These are phyloP conservation scores for Arxiozyma heterogenica DNA, from an alignment of 1,139 yeast genomes.

Conservation along the genomic window DNA sequence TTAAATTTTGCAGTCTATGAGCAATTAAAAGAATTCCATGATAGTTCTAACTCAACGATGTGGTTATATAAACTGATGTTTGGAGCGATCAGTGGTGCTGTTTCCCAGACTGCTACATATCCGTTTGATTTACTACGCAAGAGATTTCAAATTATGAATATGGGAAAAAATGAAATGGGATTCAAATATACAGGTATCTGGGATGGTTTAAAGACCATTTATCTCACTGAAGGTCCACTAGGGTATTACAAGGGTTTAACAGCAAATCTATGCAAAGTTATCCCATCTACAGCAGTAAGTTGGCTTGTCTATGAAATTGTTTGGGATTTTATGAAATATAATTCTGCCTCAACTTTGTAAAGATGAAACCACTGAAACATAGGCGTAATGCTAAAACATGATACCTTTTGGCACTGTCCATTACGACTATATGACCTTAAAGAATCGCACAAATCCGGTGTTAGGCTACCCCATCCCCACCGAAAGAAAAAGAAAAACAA, in stretches of 20 bases:
- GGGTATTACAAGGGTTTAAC: conserved; percentile 82
- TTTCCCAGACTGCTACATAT: conserved; percentile 71
- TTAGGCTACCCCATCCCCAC: no score
- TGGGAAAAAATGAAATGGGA: conserved; percentile 63
- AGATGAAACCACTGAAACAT: not conserved
- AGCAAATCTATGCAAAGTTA: conserved; percentile 51
- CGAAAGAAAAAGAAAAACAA: no score
- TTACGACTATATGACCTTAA: no score
- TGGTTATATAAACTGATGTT: conserved; percentile 43
- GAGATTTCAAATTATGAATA: conserved; percentile 81
- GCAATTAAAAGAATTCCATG: conserved; percentile 46
- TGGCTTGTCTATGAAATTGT: conserved; percentile 80
- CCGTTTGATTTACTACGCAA: conserved; percentile 86
- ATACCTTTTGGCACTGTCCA: no score
- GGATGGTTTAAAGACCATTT: conserved; percentile 63
- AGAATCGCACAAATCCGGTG: no score
- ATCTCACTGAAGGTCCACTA: conserved; percentile 58
- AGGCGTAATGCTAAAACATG: not conserved
- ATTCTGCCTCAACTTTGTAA: not conserved
- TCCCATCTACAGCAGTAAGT: conserved; percentile 82
- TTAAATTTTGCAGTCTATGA: conserved; percentile 88
- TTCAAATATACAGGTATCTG: conserved; percentile 65
- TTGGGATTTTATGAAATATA: conserved; percentile 11
- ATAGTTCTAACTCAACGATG: conserved; percentile 35
- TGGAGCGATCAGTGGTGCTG: conserved; percentile 86